These are phyloP conservation scores for Talaromyces trachyspermus DNA, from an alignment of 495 filamentous ascomycete species.

Conservation along the genomic window DNA sequence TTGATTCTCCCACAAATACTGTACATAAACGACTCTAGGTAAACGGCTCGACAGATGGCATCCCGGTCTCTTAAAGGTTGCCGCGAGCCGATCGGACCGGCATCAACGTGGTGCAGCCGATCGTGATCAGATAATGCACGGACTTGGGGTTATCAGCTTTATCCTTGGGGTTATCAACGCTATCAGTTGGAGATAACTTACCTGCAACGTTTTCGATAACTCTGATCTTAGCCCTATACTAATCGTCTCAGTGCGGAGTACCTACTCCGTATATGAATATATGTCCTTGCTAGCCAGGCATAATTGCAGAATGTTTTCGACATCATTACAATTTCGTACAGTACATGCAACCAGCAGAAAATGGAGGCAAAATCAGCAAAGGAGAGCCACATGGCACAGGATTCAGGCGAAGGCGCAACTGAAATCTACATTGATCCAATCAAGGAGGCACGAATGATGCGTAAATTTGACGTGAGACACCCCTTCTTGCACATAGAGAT, in stretches of 20 bases:
- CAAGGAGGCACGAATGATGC: constrained; percentile 10
- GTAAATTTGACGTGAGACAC: constrained; percentile 11
- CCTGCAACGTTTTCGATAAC: not conserved
- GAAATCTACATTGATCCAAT: constrained; percentile 11
- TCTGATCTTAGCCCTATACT: not conserved
- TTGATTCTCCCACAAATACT: not conserved
- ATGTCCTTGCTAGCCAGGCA: constrained; percentile 2
- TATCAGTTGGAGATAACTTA: constrained; percentile 6
- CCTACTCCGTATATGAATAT: no score
- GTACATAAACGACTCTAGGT: not conserved
- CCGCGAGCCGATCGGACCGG: not conserved
- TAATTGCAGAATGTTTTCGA: constrained; percentile 2
- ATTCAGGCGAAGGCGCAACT: not conserved
- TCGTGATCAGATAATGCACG: constrained; percentile 2
- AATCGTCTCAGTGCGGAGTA: not conserved
- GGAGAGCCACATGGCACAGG: constrained; percentile 1
- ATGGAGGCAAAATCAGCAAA: constrained; percentile 2
- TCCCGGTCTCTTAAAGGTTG: not conserved
- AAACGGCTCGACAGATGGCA: constrained; percentile 1
- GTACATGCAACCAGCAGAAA: not conserved
- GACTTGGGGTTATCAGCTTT: constrained; percentile 2
- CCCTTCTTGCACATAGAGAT: constrained; percentile 1
- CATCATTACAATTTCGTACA: constrained; percentile 5
- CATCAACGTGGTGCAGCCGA: not conserved
- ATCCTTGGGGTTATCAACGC: constrained; percentile 3